Evolutionary conservation across 2,329 filamentous ascomycete species (phyloP), one percentile per base, ranked within the genome.

Genomic region (Aspergillus novofumigatus): DNA sequence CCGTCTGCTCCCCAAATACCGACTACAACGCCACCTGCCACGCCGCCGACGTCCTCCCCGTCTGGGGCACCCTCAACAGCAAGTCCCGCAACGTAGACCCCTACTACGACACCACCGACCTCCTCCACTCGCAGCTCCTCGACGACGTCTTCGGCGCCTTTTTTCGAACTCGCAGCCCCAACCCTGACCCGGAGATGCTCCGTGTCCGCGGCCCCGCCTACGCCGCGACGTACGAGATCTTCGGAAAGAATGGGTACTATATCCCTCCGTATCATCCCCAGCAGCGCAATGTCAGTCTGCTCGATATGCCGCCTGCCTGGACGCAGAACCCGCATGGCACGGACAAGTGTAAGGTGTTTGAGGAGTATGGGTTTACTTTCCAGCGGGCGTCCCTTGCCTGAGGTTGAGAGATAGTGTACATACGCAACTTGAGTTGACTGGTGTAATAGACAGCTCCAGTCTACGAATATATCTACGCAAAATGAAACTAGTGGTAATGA

Each of bases 21-120:
- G 35, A 49, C 48, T 66, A 64, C 57, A 70, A 69, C 45, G 67
- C 67, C 2, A 65, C 64, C 10, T 70, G 67, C 53, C 67, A 70
- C 48, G 38, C 67, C 4, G 58, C 63, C 4, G 67, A 70, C 26
- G 59, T 66, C 5, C 59, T 70, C 3, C 67, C 60, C 4, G 62
- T 63, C 44, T 70, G 67, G 67, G 67, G 67, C 4, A 69, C 60
- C 1, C 53, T 69, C 8, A 67, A 68, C 49, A 55, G 51, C 53
- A 68, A 68, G 48, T 65, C 62, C 1, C 11, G 57, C 17, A 52
- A 62, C 20, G 67, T 69, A 6, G 51, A 50, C n/a, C 64, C 64
- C 1, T 69, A 69, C 55, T 67, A 65, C 23, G 29, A 51, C n/a
- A 23, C 55, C 11, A 14, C 25, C 1, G 65, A 69, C 20, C 51